Evolutionary conservation across 1,284 basidiomycete species (phyloP).

Genomic region (Sanghuangporus sanghuang): DNA sequence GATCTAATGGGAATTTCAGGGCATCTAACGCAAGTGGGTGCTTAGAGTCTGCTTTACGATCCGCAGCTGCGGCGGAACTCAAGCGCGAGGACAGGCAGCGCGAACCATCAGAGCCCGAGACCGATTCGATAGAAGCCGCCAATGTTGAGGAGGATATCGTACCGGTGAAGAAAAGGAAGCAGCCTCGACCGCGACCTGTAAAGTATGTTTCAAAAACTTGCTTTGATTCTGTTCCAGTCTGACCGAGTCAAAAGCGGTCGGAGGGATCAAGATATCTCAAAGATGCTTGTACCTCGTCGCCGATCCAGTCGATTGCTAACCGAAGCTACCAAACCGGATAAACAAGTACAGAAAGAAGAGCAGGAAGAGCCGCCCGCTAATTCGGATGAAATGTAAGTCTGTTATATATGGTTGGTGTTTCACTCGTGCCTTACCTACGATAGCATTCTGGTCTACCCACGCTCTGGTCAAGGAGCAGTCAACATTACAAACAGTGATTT

Average conservation of each 20-base stretch:
- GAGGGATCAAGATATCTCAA: background rate
- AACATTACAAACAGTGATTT: conserved; percentile 78
- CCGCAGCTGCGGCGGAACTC: background rate
- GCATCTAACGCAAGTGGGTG: background rate
- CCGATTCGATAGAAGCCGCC: background rate
- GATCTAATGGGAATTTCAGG: background rate
- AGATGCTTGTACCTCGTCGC: background rate
- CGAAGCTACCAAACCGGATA: background rate
- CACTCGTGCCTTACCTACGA: background rate
- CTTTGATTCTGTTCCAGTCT: background rate
- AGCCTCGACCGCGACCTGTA: conserved; percentile 12
- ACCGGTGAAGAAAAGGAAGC: background rate
- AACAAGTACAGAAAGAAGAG: background rate
- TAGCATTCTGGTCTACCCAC: conserved; percentile 76
- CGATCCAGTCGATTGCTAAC: background rate
- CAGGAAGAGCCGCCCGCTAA: background rate
- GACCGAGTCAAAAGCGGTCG: background rate
- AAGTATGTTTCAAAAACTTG: conserved; percentile 5
- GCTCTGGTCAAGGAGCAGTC: conserved; percentile 62
- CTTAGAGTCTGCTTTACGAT: background rate
- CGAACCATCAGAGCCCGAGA: background rate
- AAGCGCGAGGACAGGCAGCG: background rate
- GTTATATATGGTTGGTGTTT: background rate
- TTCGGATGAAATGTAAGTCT: conserved; percentile 59
- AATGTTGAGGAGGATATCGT: background rate